These are phyloP conservation scores for Talaromyces sp. DNA, from an alignment of 2,329 filamentous ascomycete species.

Conservation along the genomic window DNA sequence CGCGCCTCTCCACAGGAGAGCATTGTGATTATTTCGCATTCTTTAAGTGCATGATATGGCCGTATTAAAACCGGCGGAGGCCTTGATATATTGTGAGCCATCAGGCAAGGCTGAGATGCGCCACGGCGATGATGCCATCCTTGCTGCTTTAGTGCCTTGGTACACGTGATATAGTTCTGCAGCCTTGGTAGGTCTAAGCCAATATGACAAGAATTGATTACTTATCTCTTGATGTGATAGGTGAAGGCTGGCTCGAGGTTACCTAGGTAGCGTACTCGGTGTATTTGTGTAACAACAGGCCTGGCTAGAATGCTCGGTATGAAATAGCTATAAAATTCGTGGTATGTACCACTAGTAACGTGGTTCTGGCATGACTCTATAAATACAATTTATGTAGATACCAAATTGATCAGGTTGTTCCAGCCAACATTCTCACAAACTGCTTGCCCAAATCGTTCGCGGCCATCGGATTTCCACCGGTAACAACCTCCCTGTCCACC, in stretches of 20 bases:
- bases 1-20: not conserved
- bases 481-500: constrained; percentile 43
- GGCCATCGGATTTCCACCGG: constrained; percentile 36
- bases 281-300: not conserved
- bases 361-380: not conserved
- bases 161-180: not conserved
- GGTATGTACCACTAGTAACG: not conserved
- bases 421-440: constrained; percentile 34
- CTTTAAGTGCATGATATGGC: not conserved
- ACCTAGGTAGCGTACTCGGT: not conserved
- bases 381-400: not conserved
- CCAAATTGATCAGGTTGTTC: not conserved
- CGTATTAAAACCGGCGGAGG: not conserved
- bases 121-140: not conserved
- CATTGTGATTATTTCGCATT: not conserved
- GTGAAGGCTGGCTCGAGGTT: not conserved
- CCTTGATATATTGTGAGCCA: not conserved
- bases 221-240: not conserved
- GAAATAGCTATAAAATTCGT: not conserved
- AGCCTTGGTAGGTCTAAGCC: not conserved
- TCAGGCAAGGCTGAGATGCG: not conserved
- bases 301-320: not conserved
- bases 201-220: not conserved
- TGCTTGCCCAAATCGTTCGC: constrained; percentile 34
- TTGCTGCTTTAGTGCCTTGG: not conserved